Base-by-base conservation (phyloP, 306 rosid species). In the Echinosophora koreensis region DNA sequence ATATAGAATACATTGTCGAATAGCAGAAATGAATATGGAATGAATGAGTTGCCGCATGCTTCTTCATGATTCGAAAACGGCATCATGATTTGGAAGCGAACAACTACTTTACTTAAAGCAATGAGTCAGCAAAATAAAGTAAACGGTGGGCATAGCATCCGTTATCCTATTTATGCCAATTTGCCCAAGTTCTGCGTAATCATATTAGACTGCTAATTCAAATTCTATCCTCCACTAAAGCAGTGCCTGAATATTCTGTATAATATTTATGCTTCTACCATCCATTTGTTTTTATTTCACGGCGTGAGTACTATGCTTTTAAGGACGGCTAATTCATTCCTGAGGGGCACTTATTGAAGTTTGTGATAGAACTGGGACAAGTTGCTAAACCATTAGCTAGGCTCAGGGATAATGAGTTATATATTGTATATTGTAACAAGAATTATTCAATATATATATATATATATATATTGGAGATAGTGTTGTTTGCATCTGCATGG, bases 51-150 rank as follows among this genome's bases (percentile, higher is more conserved):
- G 17, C 7, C 8, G 47, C 60, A 28, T 64, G 80, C 27, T 55
- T 17, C 10, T 18, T 66, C 5, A 41, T 18, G 35, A 18, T 10
- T 11, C 9, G 72, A 22, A 44, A 27, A 44, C 6, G 64, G 38
- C 38, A 58, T 58, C 7, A 5, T 77, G 5, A 66, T 64, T 38
- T 63, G 51, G 41, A 18, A 75, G 32, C 12, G 65, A 66, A 54
- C 66, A 54, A 54, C 56, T 65, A 52, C 80, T 65, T 76, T 76
- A 38, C 28, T 51, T 5, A 76, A 76, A 76, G 55, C 10, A 22
- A 42, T 37, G 73, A 51, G 41, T 64, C 44, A 51, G 2, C 18
- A 27, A 27, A 52, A 22, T 35, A 63, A 49, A 35, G 78, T 16
- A 63, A 75, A 35, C 9, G 28, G 52, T 35, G n/a, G 39, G 32